Evolutionary conservation across 805 yeast genomes (phyloP), one percentile per base, ranked within the genome.

Genomic region (Suhomyces prunicola): DNA sequence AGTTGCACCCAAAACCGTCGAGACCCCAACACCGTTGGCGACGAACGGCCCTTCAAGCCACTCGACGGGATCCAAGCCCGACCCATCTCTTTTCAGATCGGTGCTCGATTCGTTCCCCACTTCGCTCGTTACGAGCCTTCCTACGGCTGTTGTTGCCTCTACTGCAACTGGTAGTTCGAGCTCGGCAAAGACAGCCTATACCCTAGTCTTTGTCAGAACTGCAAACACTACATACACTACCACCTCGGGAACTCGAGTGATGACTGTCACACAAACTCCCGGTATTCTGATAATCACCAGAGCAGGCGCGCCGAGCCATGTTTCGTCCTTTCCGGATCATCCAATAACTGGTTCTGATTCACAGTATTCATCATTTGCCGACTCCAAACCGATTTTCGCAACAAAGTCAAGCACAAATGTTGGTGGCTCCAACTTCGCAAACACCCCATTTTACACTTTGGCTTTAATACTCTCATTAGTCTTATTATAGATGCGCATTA

Each of bases 271-370:
- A 31, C 12, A 41, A 29, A 41, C 46, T 2, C 27, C 35, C 17
- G 50, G 39, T 15, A 47, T 23, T 19, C 27, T 23, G n/a, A 22
- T 40, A 19, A 6, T 24, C 6, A 47, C 44, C 23, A n/a, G n/a
- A 17, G 17, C 48, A 17, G 23, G 22, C 13, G 10, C 15, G 5
- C 13, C 24, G 6, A 7, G 2, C n/a, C 46, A 35, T 2, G 49
- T 42, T 6, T 55, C 55, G 2, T 15, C 55, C 7, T 55, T 24
- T 33, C 48, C 50, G 0, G 50, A 52, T 26, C 54, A 55, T 36
- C 57, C 57, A 5, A 31, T 52, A 27, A 55, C 57, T 10, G 57
- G 54, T 5, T 22, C 50, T 6, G 48, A 29, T 22, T 50, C 52
- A 4, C 52, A 54, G 9, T 54, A 48, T 36, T 54, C 57, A 2